Conservation (phyloP, 495 filamentous ascomycete species). For the Saxophila tyrrhenica region DNA sequence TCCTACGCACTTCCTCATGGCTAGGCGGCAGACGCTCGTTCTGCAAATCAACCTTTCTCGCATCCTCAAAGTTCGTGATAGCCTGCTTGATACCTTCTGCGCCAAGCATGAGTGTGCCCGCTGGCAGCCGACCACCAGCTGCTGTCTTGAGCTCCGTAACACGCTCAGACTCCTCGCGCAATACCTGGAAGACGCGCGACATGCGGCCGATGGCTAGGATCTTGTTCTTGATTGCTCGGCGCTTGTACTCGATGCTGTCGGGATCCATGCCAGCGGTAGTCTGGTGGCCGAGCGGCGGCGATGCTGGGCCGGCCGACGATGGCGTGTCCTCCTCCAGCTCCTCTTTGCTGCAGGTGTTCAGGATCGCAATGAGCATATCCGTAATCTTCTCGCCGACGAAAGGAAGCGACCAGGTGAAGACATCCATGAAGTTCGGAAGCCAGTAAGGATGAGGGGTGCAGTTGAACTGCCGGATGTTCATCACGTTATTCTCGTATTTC, state of each 20-base stretch:
- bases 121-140: conserved; percentile 81
- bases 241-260: conserved; percentile 81
- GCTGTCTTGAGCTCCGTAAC: conserved; percentile 97
- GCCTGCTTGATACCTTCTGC: conserved; percentile 98
- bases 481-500: conserved; percentile 99
- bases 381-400: conserved; percentile 99
- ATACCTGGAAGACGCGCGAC: conserved; percentile 95
- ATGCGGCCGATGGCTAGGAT: conserved; percentile 94
- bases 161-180: conserved; percentile 92
- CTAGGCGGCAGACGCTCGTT: conserved; percentile 88
- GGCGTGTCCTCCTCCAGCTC: conserved; percentile 77
- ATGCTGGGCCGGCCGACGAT: conserved; percentile 45
- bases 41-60: conserved; percentile 93
- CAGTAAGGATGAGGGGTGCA: conserved; percentile 98
- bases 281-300: conserved; percentile 40
- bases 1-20: conserved; percentile 78
- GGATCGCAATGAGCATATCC: conserved; percentile 97
- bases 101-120: conserved; percentile 93
- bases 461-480: conserved; percentile 99
- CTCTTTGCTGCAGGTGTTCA: conserved; percentile 96
- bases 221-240: conserved; percentile 97
- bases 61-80: conserved; percentile 95
- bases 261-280: conserved; percentile 44
- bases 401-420: conserved; percentile 93
- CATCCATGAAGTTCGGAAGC: conserved; percentile 99